Percentiles rank a stretch among this genome's conserved stretches.
Evolutionary conservation across 108 stramenopile genomes (phyloP).

Genomic region (Chaetoceros tenuissimus): DNA sequence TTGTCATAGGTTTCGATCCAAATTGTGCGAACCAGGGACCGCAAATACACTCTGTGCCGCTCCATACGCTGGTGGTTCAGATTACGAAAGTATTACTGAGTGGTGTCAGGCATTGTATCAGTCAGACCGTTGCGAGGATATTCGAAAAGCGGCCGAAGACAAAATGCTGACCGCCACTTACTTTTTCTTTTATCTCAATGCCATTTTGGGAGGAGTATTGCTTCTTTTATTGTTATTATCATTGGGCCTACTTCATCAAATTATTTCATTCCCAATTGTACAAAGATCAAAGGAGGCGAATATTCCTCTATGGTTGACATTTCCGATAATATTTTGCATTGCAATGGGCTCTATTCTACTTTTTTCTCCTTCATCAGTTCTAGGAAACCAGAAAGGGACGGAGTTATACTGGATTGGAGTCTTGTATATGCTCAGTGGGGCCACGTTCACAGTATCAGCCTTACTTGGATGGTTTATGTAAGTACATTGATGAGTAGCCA

Average conservation of each 20-base stretch:
- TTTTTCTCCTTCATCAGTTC: conserved; percentile 33
- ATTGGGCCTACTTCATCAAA: conserved; percentile 52
- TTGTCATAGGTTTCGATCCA: background rate
- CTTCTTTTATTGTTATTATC: conserved; percentile 35
- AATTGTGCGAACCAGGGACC: conserved; percentile 17
- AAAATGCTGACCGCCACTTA: conserved; percentile 19
- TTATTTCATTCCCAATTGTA: conserved; percentile 72
- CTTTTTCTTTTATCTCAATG: conserved; percentile 27
- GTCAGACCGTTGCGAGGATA: conserved; percentile 38
- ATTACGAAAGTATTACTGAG: conserved; percentile 27
- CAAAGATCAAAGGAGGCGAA: conserved; percentile 80
- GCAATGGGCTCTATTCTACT: conserved; percentile 37
- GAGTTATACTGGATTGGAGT: conserved; percentile 50
- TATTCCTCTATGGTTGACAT: conserved; percentile 64
- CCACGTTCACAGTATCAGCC: conserved; percentile 45
- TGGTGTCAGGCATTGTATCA: conserved; percentile 54
- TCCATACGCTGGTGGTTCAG: conserved; percentile 39
- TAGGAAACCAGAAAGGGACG: conserved; percentile 15
- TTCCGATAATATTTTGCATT: conserved; percentile 54
- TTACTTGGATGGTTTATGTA: conserved; percentile 50
- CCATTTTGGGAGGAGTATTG: conserved; percentile 22
- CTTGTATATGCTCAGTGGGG: conserved; percentile 43
- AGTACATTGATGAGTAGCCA: too few species aligned
- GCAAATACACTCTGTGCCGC: conserved; percentile 44
- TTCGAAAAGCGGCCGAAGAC: conserved; percentile 48